Conservation (phyloP, 192 early-diverging fungal genomes). For the Rhizophagus clarus region DNA sequence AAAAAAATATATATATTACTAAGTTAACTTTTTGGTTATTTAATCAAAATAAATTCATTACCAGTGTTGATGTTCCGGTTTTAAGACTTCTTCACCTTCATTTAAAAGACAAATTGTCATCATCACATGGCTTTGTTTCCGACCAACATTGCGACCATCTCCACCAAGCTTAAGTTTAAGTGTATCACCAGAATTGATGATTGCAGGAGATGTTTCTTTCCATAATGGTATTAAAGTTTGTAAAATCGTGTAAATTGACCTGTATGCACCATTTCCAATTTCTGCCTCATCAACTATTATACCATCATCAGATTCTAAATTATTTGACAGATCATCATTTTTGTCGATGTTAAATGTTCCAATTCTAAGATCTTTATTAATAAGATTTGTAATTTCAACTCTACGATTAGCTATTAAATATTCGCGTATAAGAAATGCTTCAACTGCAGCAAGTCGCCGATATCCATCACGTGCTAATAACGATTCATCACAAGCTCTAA, state of each 20-base stretch:
- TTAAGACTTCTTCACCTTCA: background rate
- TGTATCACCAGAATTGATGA: no score
- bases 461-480: background rate
- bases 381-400: background rate
- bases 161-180: background rate
- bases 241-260: no score
- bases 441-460: background rate
- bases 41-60: background rate
- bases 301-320: no score
- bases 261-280: no score
- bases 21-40: background rate
- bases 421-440: background rate
- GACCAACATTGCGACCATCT: background rate
- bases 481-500: constrained; percentile 6
- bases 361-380: background rate
- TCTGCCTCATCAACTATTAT: no score
- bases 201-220: no score
- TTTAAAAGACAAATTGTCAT: background rate
- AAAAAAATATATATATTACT: background rate
- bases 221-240: background rate
- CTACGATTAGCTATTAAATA: background rate
- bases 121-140: background rate
- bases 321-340: no score
- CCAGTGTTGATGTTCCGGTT: no score
- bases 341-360: background rate